Conservation (phyloP, 768 basidiomycete species). For the Butyriboletus loyo region DNA sequence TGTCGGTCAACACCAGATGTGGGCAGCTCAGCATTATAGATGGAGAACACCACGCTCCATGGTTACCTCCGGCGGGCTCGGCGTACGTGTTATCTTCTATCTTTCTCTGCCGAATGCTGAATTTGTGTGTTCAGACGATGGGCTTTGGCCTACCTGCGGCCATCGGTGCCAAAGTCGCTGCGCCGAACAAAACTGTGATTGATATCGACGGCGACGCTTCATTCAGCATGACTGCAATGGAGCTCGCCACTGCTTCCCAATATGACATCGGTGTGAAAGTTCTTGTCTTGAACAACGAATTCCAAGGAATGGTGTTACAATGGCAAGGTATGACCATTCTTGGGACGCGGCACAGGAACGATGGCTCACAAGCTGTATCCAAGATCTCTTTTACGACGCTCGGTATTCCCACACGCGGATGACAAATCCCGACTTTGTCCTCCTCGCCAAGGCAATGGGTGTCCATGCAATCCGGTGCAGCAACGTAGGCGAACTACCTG, state of each 20-base stretch:
- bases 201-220: conserved; percentile 98
- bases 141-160: conserved; percentile 94
- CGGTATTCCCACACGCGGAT: conserved; percentile 97
- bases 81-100: conserved; percentile 51
- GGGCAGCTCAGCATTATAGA: conserved; percentile 92
- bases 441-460: conserved; percentile 86
- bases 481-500: conserved; percentile 71
- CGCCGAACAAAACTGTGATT: conserved; percentile 88
- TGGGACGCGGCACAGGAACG: neutral
- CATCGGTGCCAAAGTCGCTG: conserved; percentile 96
- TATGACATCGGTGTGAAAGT: conserved; percentile 94
- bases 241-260: conserved; percentile 90
- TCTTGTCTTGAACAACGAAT: conserved; percentile 90
- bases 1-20: conserved; percentile 99
- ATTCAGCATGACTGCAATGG: conserved; percentile 99
- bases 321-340: conserved; percentile 77
- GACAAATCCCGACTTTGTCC: conserved; percentile 94
- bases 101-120: neutral
- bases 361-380: conserved; percentile 4
- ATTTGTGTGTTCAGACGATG: conserved; percentile 68
- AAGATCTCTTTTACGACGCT: conserved; percentile 92
- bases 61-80: conserved; percentile 93
- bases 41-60: conserved; percentile 86
- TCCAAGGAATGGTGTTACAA: conserved; percentile 99
- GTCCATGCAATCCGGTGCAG: conserved; percentile 85